phyloP scores from a whole-genome alignment of 1,139 yeast genomes.

The Spathaspora sp. region DNA sequence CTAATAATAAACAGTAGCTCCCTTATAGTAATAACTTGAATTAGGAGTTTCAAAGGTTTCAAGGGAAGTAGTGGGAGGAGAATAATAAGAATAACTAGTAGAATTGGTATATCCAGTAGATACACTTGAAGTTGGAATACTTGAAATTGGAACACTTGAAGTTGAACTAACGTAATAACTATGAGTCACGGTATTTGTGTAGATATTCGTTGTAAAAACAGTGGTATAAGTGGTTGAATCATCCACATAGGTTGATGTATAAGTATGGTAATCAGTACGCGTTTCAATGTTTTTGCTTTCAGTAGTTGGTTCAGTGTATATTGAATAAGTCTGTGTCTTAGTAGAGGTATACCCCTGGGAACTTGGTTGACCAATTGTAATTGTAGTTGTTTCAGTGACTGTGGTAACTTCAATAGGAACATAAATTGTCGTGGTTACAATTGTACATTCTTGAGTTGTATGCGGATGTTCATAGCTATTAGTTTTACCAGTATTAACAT shows the following conservation, averaged over 20 bases:
- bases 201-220: background rate
- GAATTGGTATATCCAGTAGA: constrained; percentile 1
- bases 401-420: background rate
- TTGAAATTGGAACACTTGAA: background rate
- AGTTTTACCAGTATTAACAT: background rate
- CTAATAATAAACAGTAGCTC: constrained; percentile 1
- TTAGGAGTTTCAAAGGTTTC: background rate
- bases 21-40: background rate
- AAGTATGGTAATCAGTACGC: background rate
- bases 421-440: constrained; percentile 1
- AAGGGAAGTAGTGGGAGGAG: background rate
- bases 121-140: background rate
- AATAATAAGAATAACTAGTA: background rate
- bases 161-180: background rate
- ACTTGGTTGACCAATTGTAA: background rate
- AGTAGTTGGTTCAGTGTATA: background rate
- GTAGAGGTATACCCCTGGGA: background rate
- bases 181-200: background rate
- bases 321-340: background rate
- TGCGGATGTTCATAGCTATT: background rate
- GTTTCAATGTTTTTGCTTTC: background rate
- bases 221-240: constrained; percentile 1
- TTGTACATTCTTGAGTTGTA: background rate
- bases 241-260: background rate
- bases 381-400: constrained; percentile 1